Percentiles rank a stretch among this genome's conserved stretches.
These are phyloP conservation scores for Ophiostoma montium DNA, from an alignment of 2,329 filamentous ascomycete species.

Conservation along the genomic window DNA sequence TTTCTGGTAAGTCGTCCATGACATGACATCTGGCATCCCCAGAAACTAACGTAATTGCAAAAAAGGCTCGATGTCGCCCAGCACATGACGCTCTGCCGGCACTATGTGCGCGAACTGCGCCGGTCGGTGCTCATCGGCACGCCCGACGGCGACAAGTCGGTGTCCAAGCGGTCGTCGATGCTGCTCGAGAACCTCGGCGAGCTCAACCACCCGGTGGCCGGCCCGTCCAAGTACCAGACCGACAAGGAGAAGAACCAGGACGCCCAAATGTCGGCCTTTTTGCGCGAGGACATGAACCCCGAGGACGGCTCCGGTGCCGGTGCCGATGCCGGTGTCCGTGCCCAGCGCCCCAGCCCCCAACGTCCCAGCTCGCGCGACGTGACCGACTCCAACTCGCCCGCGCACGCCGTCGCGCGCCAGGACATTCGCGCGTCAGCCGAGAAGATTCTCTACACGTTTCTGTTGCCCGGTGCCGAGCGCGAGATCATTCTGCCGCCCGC, in stretches of 20 bases:
- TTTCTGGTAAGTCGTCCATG: slow-evolving; percentile 64
- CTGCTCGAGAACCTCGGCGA: slow-evolving; percentile 63
- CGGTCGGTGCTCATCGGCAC: slow-evolving; percentile 87
- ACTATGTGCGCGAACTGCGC: slow-evolving; percentile 91
- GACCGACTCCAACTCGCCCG: slow-evolving; percentile 67
- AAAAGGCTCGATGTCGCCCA: slow-evolving; percentile 95
- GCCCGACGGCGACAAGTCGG: slow-evolving; percentile 66
- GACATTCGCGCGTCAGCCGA: slow-evolving; percentile 90
- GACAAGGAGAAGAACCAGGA: slow-evolving; percentile 68
- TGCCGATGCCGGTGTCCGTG: no score
- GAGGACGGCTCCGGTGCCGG: no score
- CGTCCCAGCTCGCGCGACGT: slow-evolving; percentile 47
- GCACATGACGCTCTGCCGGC: slow-evolving; percentile 92
- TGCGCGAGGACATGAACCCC: slow-evolving; percentile 47
- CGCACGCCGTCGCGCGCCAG: slow-evolving; percentile 69
- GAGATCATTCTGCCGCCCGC: slow-evolving; percentile 86
- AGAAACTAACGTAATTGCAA: slow-evolving; percentile 11
- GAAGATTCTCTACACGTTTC: slow-evolving; percentile 96
- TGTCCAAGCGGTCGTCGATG: slow-evolving; percentile 73
- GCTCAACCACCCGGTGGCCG: slow-evolving; percentile 42
- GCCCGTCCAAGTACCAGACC: slow-evolving; percentile 47
- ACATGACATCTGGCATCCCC: background rate
- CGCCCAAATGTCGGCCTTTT: slow-evolving; percentile 79
- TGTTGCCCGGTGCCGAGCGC: slow-evolving; percentile 86
- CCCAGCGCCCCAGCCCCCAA: slow-evolving; percentile 32